These are phyloP conservation scores for Xanthoconium purpureum DNA, from an alignment of 768 basidiomycete species.

Conservation along the genomic window DNA sequence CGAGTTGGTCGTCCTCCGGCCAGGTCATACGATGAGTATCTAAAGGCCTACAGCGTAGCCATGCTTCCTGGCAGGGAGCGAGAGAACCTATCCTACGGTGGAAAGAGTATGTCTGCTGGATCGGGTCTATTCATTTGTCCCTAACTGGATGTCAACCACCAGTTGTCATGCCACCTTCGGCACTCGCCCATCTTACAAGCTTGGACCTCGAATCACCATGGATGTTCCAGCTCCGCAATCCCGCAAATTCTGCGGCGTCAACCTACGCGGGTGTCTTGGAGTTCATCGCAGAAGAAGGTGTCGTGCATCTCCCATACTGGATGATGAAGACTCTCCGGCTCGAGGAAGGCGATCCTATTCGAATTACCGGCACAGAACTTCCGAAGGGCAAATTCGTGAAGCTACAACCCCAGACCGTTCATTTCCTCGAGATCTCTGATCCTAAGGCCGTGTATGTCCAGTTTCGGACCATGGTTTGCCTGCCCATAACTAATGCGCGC, in stretches of 20 bases:
- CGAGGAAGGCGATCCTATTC: constrained; percentile 92
- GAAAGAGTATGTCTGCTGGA: constrained; percentile 76
- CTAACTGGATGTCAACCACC: constrained; percentile 1
- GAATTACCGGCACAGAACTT: constrained; percentile 83
- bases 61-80: constrained; percentile 86
- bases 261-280: constrained; percentile 98
- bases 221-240: constrained; percentile 96
- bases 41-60: constrained; percentile 93
- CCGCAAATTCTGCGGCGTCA: constrained; percentile 72
- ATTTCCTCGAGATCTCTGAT: constrained; percentile 96
- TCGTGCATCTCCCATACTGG: constrained; percentile 96
- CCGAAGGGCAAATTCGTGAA: constrained; percentile 96
- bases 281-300: constrained; percentile 96
- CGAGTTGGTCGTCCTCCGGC: constrained; percentile 51
- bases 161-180: constrained; percentile 99
- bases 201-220: constrained; percentile 90
- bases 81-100: constrained; percentile 93
- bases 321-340: constrained; percentile 98
- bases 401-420: constrained; percentile 90
- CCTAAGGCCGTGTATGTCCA: constrained; percentile 90
- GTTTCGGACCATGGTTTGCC: not conserved
- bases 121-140: constrained; percentile 7
- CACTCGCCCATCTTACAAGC: constrained; percentile 80
- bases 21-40: constrained; percentile 84
- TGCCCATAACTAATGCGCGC: not conserved